Evolutionary conservation across 78 protist species (phyloP).

Genomic region (Monosiga brevicollis): DNA sequence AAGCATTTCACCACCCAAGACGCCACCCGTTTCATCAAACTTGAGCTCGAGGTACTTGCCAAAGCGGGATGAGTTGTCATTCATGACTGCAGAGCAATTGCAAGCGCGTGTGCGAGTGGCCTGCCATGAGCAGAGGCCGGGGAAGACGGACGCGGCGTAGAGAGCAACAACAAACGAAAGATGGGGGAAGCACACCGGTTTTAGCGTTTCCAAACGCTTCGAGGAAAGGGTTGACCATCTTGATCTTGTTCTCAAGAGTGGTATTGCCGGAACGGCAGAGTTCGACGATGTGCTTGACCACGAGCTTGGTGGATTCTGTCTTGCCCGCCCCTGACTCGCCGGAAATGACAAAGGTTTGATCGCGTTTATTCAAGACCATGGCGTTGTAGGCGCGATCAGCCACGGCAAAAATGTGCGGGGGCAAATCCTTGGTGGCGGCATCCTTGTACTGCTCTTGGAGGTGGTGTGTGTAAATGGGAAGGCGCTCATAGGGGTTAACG

Average conservation of each 20-base stretch:
- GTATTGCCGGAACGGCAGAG: slow-evolving; percentile 30
- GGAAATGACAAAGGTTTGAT: slow-evolving; percentile 77
- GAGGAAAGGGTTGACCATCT: slow-evolving; percentile 68
- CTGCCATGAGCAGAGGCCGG: not conserved
- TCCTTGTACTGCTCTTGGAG: slow-evolving; percentile 46
- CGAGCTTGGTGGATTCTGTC: slow-evolving; percentile 49
- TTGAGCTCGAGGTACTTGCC: slow-evolving; percentile 89
- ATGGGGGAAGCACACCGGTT: slow-evolving; percentile 50
- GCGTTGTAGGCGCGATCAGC: slow-evolving; percentile 62
- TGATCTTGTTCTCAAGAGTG: slow-evolving; percentile 43
- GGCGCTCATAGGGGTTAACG: slow-evolving; percentile 70
- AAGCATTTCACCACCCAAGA: slow-evolving; percentile 67
- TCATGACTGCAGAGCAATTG: slow-evolving; percentile 28
- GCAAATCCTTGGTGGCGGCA: slow-evolving; percentile 42
- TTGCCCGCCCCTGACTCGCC: slow-evolving; percentile 38
- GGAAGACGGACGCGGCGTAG: too few species aligned
- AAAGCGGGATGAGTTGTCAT: slow-evolving; percentile 91
- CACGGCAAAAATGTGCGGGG: slow-evolving; percentile 76
- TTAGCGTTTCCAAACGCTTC: slow-evolving; percentile 94
- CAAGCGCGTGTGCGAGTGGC: not conserved
- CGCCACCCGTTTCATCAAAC: slow-evolving; percentile 73
- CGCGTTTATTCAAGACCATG: slow-evolving; percentile 31
- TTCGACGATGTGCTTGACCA: slow-evolving; percentile 78
- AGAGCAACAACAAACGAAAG: too few species aligned
- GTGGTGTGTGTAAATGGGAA: slow-evolving; percentile 21